A percentile compares a stretch with the other conserved stretches of the same genome.
phyloP scores from a whole-genome alignment of 805 yeast genomes.

The Blastobotrys peoriensis region DNA sequence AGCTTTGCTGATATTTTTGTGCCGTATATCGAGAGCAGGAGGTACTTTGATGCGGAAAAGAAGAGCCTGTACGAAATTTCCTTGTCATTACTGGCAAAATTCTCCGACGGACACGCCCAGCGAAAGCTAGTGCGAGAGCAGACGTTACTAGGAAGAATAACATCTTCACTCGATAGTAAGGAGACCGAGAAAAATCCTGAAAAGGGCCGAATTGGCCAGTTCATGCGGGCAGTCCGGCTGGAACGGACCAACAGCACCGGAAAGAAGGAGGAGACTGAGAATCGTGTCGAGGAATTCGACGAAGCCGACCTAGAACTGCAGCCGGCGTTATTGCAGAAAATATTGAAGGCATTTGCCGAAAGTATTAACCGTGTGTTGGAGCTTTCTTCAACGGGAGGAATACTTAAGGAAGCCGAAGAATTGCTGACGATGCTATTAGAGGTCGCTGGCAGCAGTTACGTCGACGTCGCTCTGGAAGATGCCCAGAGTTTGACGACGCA shows the following conservation, averaged over 20 bases:
- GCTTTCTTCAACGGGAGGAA: constrained; percentile 47
- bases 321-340: constrained; percentile 49
- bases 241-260: constrained; percentile 13
- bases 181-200: constrained; percentile 19
- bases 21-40: constrained; percentile 57
- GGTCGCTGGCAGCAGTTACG: constrained; percentile 67
- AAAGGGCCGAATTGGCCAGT: constrained; percentile 28
- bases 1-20: constrained; percentile 66
- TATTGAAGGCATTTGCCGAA: constrained; percentile 69
- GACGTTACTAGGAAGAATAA: constrained; percentile 17
- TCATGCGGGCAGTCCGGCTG: constrained; percentile 24
- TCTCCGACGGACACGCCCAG: constrained; percentile 37
- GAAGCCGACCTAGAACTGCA: constrained; percentile 26
- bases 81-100: constrained; percentile 40
- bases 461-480: constrained; percentile 69
- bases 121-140: constrained; percentile 31
- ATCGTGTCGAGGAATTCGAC: constrained; percentile 8
- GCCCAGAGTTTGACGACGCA: constrained; percentile 37
- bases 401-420: constrained; percentile 58
- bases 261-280: constrained; percentile 4
- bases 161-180: constrained; percentile 10
- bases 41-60: constrained; percentile 67
- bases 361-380: constrained; percentile 72
- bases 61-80: constrained; percentile 48
- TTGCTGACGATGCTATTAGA: constrained; percentile 60